Percentiles rank a stretch among this genome's conserved stretches.
phyloP scores from a whole-genome alignment of 2,329 filamentous ascomycete species.

The Apiospora phragmitis region DNA sequence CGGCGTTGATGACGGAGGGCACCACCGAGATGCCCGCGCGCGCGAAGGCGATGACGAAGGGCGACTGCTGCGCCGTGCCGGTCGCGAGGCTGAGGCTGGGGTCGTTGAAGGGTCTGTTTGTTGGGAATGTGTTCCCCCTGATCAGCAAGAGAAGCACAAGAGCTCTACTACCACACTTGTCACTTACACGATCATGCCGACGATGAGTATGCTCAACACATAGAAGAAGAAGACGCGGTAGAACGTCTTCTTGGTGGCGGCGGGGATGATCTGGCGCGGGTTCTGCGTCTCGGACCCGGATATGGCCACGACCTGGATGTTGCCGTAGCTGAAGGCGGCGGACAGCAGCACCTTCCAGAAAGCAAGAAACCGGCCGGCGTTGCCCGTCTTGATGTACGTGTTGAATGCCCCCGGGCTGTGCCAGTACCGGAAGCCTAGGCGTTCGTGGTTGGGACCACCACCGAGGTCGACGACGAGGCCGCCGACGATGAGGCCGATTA shows the following conservation, averaged over 20 bases:
- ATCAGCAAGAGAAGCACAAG: background rate
- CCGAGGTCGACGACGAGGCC: constrained; percentile 9
- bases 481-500: constrained; percentile 12
- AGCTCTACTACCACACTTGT: background rate
- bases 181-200: constrained; percentile 52
- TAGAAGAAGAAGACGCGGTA: constrained; percentile 56
- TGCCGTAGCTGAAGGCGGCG: constrained; percentile 43
- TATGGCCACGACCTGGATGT: constrained; percentile 53
- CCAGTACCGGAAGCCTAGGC: constrained; percentile 14
- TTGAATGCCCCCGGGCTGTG: constrained; percentile 8
- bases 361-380: background rate
- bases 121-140: too few relatives aligned
- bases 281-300: constrained; percentile 57
- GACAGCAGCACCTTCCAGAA: constrained; percentile 9
- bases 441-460: constrained; percentile 6
- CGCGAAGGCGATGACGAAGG: constrained; percentile 55
- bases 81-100: constrained; percentile 40
- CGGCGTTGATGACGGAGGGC: constrained; percentile 59
- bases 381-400: constrained; percentile 3
- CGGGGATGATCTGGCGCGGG: constrained; percentile 46
- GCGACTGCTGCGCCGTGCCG: constrained; percentile 47
- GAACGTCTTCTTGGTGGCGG: constrained; percentile 59
- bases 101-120: constrained; percentile 42
- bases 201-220: constrained; percentile 50
- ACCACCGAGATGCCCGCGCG: constrained; percentile 49